Evolutionary conservation across 495 filamentous ascomycete genomes (phyloP).

Genomic region (Aspergillus bertholletiae): DNA sequence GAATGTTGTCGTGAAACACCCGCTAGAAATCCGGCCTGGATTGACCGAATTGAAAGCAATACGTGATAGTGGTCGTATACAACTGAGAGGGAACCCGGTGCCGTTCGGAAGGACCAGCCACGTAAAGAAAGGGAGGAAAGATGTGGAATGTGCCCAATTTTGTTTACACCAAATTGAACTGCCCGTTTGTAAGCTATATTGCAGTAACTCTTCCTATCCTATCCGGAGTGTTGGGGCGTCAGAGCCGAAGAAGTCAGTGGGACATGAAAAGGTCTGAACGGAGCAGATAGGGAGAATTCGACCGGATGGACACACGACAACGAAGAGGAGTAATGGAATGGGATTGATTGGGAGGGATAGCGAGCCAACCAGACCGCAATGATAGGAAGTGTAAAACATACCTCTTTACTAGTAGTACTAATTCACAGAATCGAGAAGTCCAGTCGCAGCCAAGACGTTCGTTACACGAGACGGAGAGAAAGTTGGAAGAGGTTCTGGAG

Average conservation of each 20-base stretch:
- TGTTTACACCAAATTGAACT: neutral
- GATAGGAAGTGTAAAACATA: neutral
- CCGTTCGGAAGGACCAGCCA: slow-evolving; percentile 22
- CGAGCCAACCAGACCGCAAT: neutral
- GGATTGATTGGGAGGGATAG: neutral
- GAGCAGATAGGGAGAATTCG: neutral
- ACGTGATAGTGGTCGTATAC: neutral
- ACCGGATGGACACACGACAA: neutral
- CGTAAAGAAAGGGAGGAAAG: slow-evolving; percentile 20
- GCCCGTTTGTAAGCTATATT: too few species aligned
- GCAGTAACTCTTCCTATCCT: neutral
- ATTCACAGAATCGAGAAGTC: neutral
- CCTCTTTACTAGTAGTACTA: too few species aligned
- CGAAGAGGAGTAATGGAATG: neutral
- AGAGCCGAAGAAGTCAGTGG: neutral
- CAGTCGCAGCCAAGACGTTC: neutral
- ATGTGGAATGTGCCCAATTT: slow-evolving; percentile 15
- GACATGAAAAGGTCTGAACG: neutral
- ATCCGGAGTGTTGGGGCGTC: neutral
- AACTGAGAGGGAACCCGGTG: slow-evolving; percentile 3
- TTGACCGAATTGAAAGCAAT: slow-evolving; percentile 31
- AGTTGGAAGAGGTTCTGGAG: neutral
- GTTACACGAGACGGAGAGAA: neutral
- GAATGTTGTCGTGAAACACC: slow-evolving; percentile 34
- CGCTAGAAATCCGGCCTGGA: slow-evolving; percentile 35